Base-by-base conservation (phyloP, 108 stramenopile genomes). In the Tribonema minus region DNA sequence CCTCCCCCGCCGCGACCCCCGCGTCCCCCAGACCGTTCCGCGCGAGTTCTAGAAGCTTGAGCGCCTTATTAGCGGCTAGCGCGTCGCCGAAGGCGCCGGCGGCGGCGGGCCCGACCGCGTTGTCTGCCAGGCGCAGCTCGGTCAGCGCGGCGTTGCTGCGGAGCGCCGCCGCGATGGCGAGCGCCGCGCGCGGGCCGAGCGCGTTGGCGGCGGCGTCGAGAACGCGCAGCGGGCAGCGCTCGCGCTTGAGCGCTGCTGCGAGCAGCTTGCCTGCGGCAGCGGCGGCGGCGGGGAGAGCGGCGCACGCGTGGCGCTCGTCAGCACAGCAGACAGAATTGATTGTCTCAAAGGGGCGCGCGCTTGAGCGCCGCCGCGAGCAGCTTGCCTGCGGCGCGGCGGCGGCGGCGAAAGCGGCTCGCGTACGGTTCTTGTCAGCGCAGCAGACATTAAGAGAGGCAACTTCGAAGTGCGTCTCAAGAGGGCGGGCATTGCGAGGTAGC, bases 151-250 rank as follows among this genome's bases (percentile, higher is more conserved):
- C 54, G 59, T 80, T 68, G 0, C 25, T 59, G 3, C 34, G 79
- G 28, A 80, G 79, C 32, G 70, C 29, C 3, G 60, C 29, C 20
- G 61, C 69, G 3, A 80, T 25, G 31, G 69, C 70, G 15, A 64
- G 33, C n/a, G 39, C 79, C 26, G 69, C 64, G 39, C 59, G 36
- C 3, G 79, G 64, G n/a, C 79, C 69, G 25, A 80, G 64, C 26
- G 61, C 79, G 69, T 80, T 80, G 32, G 37, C 37, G 70, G 79
- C 68, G 41, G 68, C 59, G 31, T 80, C 70, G 33, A 80, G 79
- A 29, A 46, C 35, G 32, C 79, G 79, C 20, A 80, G 54, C 31
- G 59, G 61, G 30, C 40, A 27, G 27, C 7, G 4, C 5, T 64
- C 61, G 33, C 36, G 32, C 79, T 70, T 80, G 27, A 80, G 59